phyloP scores from a whole-genome alignment of 768 basidiomycete species.

The Agaricus subrufescens region DNA sequence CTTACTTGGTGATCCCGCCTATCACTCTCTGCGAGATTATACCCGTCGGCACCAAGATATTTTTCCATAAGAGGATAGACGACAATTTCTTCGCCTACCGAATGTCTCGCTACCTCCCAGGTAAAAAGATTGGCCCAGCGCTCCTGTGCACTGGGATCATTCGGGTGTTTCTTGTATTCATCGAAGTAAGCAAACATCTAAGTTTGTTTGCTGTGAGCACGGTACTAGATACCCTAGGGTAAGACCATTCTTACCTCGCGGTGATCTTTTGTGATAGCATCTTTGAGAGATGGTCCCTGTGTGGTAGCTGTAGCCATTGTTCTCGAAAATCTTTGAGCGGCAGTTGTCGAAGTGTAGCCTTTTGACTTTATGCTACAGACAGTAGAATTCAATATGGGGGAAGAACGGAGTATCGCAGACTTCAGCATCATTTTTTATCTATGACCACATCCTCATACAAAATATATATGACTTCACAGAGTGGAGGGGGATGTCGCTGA shows the following conservation, averaged over 20 bases:
- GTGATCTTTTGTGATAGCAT: conserved; percentile 12
- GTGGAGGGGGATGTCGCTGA: not conserved
- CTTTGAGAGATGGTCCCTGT: not conserved
- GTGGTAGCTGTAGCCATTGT: not conserved
- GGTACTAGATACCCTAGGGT: not conserved
- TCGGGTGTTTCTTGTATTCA: conserved; percentile 28
- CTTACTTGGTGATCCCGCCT: conserved; percentile 40
- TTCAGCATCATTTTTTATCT: not conserved
- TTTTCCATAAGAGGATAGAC: conserved; percentile 50
- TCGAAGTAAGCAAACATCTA: conserved; percentile 46
- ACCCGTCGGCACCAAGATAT: conserved; percentile 39
- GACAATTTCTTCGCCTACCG: conserved; percentile 49
- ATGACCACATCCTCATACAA: not conserved
- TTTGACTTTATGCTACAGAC: too few species aligned
- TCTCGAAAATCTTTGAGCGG: not conserved
- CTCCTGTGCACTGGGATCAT: conserved; percentile 31
- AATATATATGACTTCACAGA: not conserved
- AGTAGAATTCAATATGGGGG: too few species aligned
- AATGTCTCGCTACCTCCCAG: conserved; percentile 49
- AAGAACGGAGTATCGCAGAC: too few species aligned
- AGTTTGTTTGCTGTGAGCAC: not conserved
- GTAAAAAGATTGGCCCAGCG: conserved; percentile 43
- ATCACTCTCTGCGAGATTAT: conserved; percentile 38
- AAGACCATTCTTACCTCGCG: conserved; percentile 2
- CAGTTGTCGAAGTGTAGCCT: too few species aligned